These are phyloP conservation scores for Apiospora rasikravindrae DNA, from an alignment of 2,329 filamentous ascomycete genomes.

Conservation along the genomic window DNA sequence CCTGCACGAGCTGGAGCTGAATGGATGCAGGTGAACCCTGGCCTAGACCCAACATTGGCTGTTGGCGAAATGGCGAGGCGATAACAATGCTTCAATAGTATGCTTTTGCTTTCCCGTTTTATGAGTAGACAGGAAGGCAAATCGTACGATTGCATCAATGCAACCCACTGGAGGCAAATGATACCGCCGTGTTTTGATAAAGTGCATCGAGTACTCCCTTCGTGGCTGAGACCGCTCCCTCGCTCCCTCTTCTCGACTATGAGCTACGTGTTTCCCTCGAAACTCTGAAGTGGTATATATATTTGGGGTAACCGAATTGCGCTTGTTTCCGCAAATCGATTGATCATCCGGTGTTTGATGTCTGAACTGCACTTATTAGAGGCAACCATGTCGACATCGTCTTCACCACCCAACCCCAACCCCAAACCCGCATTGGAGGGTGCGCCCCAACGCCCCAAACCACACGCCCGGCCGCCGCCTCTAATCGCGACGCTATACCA, in stretches of 20 bases:
- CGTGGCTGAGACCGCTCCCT: not conserved
- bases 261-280: too few relatives aligned
- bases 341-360: not conserved
- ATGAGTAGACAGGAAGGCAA: not conserved
- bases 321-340: too few relatives aligned
- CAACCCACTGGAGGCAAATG: not conserved
- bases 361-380: not conserved
- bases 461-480: not conserved
- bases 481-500: slow-evolving; percentile 1
- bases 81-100: slow-evolving; percentile 2
- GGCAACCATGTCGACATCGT: not conserved
- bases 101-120: not conserved
- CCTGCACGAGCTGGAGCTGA: not conserved
- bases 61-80: not conserved
- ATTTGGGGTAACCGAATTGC: not conserved
- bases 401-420: not conserved
- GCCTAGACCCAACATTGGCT: not conserved
- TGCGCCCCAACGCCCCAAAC: not conserved
- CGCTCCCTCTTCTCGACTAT: not conserved
- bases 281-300: not conserved
- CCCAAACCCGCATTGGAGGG: not conserved
- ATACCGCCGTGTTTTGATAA: not conserved
- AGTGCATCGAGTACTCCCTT: not conserved
- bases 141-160: not conserved
- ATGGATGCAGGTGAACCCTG: not conserved